Evolutionary conservation across 139 green algal genomes (phyloP).

Genomic region (Chlamydomonas schloesseri): DNA sequence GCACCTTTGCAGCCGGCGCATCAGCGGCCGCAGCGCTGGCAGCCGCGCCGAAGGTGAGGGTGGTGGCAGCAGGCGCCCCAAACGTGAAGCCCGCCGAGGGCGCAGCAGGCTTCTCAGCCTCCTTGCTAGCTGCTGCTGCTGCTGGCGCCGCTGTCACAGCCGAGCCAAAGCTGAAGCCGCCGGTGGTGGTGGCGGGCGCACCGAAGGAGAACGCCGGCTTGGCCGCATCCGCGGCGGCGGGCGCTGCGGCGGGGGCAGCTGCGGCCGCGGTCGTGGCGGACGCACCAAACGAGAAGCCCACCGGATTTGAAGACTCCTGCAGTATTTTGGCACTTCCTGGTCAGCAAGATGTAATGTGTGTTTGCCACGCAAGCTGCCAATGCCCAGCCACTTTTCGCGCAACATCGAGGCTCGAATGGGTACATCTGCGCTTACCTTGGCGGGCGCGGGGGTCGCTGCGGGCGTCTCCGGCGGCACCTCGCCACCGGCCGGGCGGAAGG

Average conservation of each 20-base stretch:
- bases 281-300: not conserved
- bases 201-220: too few species aligned
- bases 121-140: too few species aligned
- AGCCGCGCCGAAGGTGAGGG: not conserved
- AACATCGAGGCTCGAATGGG: too few species aligned
- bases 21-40: not conserved
- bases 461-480: not conserved
- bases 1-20: not conserved
- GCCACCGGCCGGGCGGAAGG: not conserved
- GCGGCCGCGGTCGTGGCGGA: too few species aligned
- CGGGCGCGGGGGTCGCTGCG: not conserved
- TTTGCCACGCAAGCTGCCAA: too few species aligned
- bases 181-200: not conserved
- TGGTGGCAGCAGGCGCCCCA: not conserved
- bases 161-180: constrained; percentile 2
- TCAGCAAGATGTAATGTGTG: too few species aligned
- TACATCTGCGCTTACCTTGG: not conserved
- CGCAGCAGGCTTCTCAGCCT: not conserved
- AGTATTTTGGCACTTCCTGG: too few species aligned
- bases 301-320: not conserved
- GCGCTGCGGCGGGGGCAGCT: not conserved
- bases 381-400: too few species aligned
- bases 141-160: not conserved
- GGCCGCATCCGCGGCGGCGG: not conserved
- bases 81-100: not conserved